Evolutionary conservation across 1,284 basidiomycete species (phyloP), one percentile per base, ranked within the genome.

Genomic region (Tilletia horrida): DNA sequence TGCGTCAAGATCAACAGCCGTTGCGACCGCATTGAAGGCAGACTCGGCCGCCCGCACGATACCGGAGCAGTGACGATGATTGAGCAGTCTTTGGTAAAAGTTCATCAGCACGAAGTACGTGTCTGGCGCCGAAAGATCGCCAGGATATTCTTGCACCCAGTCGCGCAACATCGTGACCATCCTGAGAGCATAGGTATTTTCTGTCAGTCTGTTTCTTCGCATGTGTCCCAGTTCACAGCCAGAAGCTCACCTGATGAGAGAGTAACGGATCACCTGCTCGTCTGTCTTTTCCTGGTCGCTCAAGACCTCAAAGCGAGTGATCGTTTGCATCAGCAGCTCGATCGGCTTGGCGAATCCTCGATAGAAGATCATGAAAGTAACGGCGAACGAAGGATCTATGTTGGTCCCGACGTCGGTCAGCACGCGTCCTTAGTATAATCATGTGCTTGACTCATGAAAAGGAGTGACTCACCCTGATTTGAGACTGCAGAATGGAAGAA

Each of bases 131-230:
- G 72, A 76, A 2, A 79, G 72, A 64, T 79, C 77, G 8, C 77
- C 77, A 13, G 77, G 77, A 57, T 79, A 79, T 62, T 77, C 74
- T 48, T 73, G 69, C 64, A 79, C 73, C 77, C 77, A 79, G 27
- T 78, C 76, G 42, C 73, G 72, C 0, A 79, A 71, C 73, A 79
- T 75, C 42, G 69, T 71, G 31, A 72, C 71, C 23, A 79, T 67
- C 40, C 67, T 63, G 62, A 43, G 6, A 3, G 21, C 59, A 13
- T n/a, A 35, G n/a, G n/a, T 18, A 13, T 47, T 13, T 18, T 25
- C 14, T 11, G 35, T 40, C 11, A 40, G 35, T 11, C 6, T 6
- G 11, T 4, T 11, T 40, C 35, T 40, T 40, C 35, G 4, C 35
- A 40, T 6, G 35, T 11, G 6, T 11, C 11, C 35, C 11, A 11